A percentile compares a stretch with the other conserved stretches of the same genome.
Evolutionary conservation across 352 stramenopile genomes (phyloP).

Genomic region (Globisporangium uncinulatum): DNA sequence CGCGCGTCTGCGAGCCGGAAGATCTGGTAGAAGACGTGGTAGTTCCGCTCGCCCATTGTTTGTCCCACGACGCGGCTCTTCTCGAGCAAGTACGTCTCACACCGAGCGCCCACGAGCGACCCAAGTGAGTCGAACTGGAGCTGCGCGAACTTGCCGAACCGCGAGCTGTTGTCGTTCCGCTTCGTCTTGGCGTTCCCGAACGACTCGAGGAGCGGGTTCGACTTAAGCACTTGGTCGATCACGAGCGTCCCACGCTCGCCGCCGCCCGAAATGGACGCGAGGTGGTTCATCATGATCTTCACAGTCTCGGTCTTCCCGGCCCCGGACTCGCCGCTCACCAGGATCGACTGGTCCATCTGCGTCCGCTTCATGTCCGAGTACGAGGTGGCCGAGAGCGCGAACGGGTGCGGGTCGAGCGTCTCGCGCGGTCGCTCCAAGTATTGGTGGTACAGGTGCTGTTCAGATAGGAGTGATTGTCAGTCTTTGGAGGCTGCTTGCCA

Average conservation of each 20-base stretch:
- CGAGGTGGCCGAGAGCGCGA: slow-evolving; percentile 57
- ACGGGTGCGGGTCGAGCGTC: slow-evolving; percentile 54
- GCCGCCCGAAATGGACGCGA: slow-evolving; percentile 69
- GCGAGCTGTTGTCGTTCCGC: slow-evolving; percentile 77
- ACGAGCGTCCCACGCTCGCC: slow-evolving; percentile 61
- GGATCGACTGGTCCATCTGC: slow-evolving; percentile 77
- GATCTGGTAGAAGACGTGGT: slow-evolving; percentile 98
- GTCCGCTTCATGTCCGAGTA: slow-evolving; percentile 75
- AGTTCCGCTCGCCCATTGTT: slow-evolving; percentile 92
- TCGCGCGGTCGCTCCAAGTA: slow-evolving; percentile 56
- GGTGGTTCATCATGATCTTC: slow-evolving; percentile 90
- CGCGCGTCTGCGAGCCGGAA: slow-evolving; percentile 46
- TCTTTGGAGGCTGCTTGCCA: neutral
- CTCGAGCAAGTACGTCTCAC: slow-evolving; percentile 94
- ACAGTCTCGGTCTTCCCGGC: slow-evolving; percentile 92
- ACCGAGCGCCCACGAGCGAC: slow-evolving; percentile 59
- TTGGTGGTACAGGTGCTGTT: slow-evolving; percentile 48
- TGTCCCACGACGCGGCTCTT: slow-evolving; percentile 94
- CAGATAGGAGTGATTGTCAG: neutral
- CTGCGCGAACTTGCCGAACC: slow-evolving; percentile 80
- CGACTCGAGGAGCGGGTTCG: slow-evolving; percentile 67
- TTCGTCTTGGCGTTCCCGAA: slow-evolving; percentile 84
- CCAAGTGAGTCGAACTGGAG: slow-evolving; percentile 64
- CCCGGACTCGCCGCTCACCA: slow-evolving; percentile 82
- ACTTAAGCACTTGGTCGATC: slow-evolving; percentile 77